A percentile compares a stretch with the other conserved stretches of the same genome.
Evolutionary conservation across 106 monocot species (phyloP).

Genomic region (Apostasia shenzhenica): DNA sequence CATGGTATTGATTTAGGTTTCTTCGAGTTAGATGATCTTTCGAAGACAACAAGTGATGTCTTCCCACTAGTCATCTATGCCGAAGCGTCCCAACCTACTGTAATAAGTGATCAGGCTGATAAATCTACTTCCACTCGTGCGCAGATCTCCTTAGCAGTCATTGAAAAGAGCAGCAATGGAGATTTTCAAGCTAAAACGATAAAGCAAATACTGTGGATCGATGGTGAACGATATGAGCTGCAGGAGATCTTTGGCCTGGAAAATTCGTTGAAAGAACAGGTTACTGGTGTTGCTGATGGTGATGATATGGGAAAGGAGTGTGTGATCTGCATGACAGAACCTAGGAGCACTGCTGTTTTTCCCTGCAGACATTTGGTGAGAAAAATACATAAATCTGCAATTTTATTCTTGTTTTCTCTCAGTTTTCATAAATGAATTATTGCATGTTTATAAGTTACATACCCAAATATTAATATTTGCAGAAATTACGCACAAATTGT

Average conservation of each 20-base stretch:
- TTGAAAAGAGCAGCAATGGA: conserved; percentile 44
- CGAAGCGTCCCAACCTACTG: conserved; percentile 16
- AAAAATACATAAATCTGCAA: neutral
- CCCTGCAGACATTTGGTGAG: conserved; percentile 97
- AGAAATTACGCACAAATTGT: too few species aligned
- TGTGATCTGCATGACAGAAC: conserved; percentile 89
- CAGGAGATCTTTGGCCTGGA: conserved; percentile 80
- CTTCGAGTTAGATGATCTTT: conserved; percentile 67
- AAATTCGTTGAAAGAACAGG: conserved; percentile 22
- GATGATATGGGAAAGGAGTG: conserved; percentile 78
- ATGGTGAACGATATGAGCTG: conserved; percentile 68
- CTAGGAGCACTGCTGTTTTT: conserved; percentile 68
- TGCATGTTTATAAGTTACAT: too few species aligned
- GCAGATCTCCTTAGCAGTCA: conserved; percentile 78
- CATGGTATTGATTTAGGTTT: conserved; percentile 83
- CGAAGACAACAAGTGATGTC: conserved; percentile 43
- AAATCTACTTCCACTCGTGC: conserved; percentile 14
- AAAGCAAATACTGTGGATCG: conserved; percentile 73
- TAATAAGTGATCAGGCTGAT: conserved; percentile 27
- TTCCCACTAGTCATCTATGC: conserved; percentile 82
- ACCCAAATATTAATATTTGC: too few species aligned
- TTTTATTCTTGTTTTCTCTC: too few species aligned
- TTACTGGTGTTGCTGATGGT: conserved; percentile 12
- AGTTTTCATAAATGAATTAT: too few species aligned
- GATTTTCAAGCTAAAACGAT: conserved; percentile 61